Conservation (phyloP, 352 stramenopile species). For the Globisporangium iwayamae region DNA sequence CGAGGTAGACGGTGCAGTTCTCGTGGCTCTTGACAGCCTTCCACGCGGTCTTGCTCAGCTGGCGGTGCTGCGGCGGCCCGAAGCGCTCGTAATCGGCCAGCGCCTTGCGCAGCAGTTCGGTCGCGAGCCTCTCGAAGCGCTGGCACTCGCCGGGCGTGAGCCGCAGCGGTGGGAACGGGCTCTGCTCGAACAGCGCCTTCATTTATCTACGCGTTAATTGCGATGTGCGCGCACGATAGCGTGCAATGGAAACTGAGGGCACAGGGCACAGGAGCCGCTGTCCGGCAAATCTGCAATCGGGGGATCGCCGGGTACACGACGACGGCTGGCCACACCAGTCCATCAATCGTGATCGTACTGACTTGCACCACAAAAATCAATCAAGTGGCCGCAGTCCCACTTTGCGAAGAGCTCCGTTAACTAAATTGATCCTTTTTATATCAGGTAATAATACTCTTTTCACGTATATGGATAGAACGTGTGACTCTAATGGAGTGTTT, state of each 20-base stretch:
- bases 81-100: slow-evolving; percentile 27
- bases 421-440: background rate
- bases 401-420: background rate
- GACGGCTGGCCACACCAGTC: background rate
- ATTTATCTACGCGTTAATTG: background rate
- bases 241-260: background rate
- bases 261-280: too few relatives aligned
- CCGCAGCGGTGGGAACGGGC: slow-evolving; percentile 21
- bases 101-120: slow-evolving; percentile 21
- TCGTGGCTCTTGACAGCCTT: slow-evolving; percentile 19
- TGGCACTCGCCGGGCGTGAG: slow-evolving; percentile 17
- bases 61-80: slow-evolving; percentile 6
- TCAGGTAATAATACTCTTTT: background rate
- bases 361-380: background rate
- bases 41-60: slow-evolving; percentile 13
- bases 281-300: background rate
- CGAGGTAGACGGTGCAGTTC: slow-evolving; percentile 15
- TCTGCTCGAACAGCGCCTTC: slow-evolving; percentile 11
- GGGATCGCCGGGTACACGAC: background rate
- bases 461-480: background rate
- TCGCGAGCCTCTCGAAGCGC: slow-evolving; percentile 20
- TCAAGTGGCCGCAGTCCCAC: background rate
- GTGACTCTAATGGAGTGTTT: background rate
- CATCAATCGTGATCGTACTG: background rate
- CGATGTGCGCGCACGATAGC: background rate